A percentile compares a stretch with the other conserved stretches of the same genome.
Evolutionary conservation across 129 eudicot genomes (phyloP).

Genomic region (Escallonia rubra): DNA sequence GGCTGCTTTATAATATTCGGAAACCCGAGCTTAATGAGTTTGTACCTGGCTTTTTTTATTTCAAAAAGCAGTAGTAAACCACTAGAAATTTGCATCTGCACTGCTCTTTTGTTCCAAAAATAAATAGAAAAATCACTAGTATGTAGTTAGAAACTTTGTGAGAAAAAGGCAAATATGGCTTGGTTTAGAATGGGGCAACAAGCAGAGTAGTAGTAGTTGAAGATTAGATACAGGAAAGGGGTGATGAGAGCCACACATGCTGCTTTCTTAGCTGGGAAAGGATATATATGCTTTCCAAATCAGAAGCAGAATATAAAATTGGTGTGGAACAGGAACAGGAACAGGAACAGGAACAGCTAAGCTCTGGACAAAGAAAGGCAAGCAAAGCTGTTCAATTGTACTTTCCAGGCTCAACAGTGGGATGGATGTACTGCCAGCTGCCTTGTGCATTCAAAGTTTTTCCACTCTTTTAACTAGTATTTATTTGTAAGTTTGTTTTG

Average conservation of each 20-base stretch:
- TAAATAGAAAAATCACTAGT: too few relatives aligned
- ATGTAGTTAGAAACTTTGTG: too few relatives aligned
- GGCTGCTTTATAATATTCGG: too few relatives aligned
- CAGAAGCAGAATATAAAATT: background rate
- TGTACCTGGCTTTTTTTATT: too few relatives aligned
- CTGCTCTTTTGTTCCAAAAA: too few relatives aligned
- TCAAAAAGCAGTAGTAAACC: too few relatives aligned
- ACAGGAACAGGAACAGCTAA: background rate
- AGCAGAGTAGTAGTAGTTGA: background rate
- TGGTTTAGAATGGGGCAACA: background rate
- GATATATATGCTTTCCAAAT: constrained; percentile 2
- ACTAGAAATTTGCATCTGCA: too few relatives aligned
- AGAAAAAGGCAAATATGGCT: background rate
- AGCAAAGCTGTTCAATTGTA: background rate
- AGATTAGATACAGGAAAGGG: constrained; percentile 5
- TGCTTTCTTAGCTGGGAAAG: constrained; percentile 7
- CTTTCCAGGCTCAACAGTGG: background rate
- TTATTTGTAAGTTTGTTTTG: too few relatives aligned
- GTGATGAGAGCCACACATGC: constrained; percentile 6
- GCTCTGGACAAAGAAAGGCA: background rate
- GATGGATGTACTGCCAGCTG: background rate
- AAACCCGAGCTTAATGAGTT: too few relatives aligned
- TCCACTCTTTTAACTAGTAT: background rate
- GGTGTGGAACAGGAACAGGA: background rate
- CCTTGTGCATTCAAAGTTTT: too few relatives aligned